Evolutionary conservation across 179 eudicot genomes (phyloP).

Genomic region (Corrigiola litoralis): DNA sequence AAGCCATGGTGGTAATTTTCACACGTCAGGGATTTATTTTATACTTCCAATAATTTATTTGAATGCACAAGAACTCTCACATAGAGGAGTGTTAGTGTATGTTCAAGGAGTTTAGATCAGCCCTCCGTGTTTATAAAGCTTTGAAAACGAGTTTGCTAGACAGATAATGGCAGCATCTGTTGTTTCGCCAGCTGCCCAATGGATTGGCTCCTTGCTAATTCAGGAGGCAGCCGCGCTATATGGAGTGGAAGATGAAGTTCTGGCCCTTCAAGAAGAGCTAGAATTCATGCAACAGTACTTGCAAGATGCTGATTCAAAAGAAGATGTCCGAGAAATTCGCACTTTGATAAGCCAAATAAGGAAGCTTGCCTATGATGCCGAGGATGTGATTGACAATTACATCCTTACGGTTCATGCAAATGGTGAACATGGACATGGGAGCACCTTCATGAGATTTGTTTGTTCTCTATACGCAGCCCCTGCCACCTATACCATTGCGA

Average conservation of each 20-base stretch:
- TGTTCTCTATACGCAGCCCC: neutral
- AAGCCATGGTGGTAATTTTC: too few species aligned
- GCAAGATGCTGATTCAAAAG: slow-evolving; percentile 21
- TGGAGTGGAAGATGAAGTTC: slow-evolving; percentile 8
- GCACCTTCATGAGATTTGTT: neutral
- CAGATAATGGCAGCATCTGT: slow-evolving; percentile 10
- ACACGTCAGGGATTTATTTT: too few species aligned
- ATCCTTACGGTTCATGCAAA: neutral
- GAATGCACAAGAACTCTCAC: too few species aligned
- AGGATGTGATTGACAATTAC: slow-evolving; percentile 24
- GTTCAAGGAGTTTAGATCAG: too few species aligned
- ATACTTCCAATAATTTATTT: too few species aligned
- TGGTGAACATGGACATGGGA: neutral
- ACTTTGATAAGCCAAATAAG: slow-evolving; percentile 10
- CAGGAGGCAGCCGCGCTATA: slow-evolving; percentile 10
- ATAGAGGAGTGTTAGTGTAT: too few species aligned
- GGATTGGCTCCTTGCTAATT: slow-evolving; percentile 19
- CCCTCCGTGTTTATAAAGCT: too few species aligned
- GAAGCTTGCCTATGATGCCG: slow-evolving; percentile 24
- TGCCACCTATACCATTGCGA: neutral
- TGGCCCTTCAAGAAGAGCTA: slow-evolving; percentile 8
- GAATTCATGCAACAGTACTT: slow-evolving; percentile 13
- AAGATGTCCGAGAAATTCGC: neutral
- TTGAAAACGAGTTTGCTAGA: too few species aligned
- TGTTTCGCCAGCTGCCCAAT: slow-evolving; percentile 10